Evolutionary conservation across 2,329 filamentous ascomycete species (phyloP).

Genomic region (Pseudocercospora musae): DNA sequence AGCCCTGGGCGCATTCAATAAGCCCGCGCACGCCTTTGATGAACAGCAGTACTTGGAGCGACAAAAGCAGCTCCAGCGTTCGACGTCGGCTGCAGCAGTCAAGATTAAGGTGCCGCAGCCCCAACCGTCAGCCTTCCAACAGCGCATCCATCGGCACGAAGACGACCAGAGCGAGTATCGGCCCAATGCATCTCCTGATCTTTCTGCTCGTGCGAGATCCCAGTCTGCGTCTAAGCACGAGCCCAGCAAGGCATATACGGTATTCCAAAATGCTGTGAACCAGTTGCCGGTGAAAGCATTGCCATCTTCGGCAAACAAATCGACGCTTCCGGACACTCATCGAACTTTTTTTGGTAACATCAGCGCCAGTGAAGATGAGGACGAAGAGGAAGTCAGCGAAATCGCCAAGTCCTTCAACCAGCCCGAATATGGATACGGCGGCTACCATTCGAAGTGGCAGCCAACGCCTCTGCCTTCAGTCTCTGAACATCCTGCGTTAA

Average conservation of each 20-base stretch:
- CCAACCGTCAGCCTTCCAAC: constrained; percentile 22
- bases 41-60: constrained; percentile 81
- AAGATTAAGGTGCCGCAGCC: constrained; percentile 17
- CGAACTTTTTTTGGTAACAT: constrained; percentile 41
- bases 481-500: constrained; percentile 36
- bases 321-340: constrained; percentile 32
- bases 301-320: constrained; percentile 13
- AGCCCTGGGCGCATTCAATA: constrained; percentile 67
- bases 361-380: constrained; percentile 40
- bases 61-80: constrained; percentile 73
- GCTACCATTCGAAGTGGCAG: constrained; percentile 30
- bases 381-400: constrained; percentile 30
- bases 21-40: constrained; percentile 72
- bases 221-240: constrained; percentile 34
- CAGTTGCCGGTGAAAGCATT: constrained; percentile 35
- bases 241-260: constrained; percentile 39
- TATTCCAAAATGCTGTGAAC: constrained; percentile 46
- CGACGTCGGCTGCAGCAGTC: constrained; percentile 26
- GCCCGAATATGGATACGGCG: constrained; percentile 27
- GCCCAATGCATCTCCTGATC: constrained; percentile 20
- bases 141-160: constrained; percentile 25
- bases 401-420: constrained; percentile 20
- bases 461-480: constrained; percentile 33
- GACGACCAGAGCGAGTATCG: constrained; percentile 21
- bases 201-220: constrained; percentile 29